phyloP scores from a whole-genome alignment of 495 filamentous ascomycete species.

The Physcia stellaris region DNA sequence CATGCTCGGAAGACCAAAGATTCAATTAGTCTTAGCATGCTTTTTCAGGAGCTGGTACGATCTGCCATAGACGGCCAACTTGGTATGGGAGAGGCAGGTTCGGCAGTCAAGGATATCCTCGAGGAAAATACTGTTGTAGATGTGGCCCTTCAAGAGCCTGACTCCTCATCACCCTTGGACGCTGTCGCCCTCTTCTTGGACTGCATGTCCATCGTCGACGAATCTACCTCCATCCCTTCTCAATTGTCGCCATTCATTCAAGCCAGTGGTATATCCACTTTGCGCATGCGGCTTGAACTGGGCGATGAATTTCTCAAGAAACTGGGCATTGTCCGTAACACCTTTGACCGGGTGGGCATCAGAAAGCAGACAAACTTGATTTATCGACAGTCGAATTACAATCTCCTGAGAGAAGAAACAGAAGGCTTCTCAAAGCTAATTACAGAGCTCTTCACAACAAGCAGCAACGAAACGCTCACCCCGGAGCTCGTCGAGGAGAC shows the following conservation, averaged over 20 bases:
- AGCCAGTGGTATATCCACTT: constrained; percentile 55
- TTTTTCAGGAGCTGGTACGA: constrained; percentile 77
- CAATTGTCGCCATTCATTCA: constrained; percentile 41
- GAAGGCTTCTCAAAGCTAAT: constrained; percentile 87
- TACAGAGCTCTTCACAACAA: constrained; percentile 78
- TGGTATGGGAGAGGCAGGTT: constrained; percentile 52
- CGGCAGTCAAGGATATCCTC: constrained; percentile 59
- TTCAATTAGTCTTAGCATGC: constrained; percentile 43
- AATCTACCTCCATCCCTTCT: constrained; percentile 43
- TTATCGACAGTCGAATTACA: constrained; percentile 94
- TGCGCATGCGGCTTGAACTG: constrained; percentile 67
- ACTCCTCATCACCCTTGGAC: constrained; percentile 33
- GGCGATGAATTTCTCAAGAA: constrained; percentile 60
- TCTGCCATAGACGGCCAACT: constrained; percentile 57
- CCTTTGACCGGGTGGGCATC: constrained; percentile 69
- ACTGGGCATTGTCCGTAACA: constrained; percentile 67
- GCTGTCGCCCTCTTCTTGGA: constrained; percentile 66
- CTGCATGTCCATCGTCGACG: constrained; percentile 59
- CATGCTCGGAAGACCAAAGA: constrained; percentile 52
- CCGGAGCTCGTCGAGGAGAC: constrained; percentile 54
- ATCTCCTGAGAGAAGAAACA: constrained; percentile 85
- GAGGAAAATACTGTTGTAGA: constrained; percentile 35
- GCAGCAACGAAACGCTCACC: constrained; percentile 43
- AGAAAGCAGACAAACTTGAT: constrained; percentile 82
- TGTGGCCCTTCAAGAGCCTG: constrained; percentile 19